These are phyloP conservation scores for Sordariomycetes sp. DNA, from an alignment of 2,329 filamentous ascomycete species.

Conservation along the genomic window DNA sequence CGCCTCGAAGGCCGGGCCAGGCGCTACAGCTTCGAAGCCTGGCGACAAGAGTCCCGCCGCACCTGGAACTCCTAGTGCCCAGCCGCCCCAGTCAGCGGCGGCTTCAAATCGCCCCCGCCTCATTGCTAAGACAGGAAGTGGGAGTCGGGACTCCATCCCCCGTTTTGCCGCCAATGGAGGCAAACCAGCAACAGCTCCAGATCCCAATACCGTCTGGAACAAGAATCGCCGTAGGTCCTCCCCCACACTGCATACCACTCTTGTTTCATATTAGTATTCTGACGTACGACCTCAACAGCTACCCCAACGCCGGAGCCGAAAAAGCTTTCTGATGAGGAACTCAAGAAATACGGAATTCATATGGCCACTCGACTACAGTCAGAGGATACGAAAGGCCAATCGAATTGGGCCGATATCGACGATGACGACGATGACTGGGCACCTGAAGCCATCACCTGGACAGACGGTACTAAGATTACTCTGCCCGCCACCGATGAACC, in stretches of 20 bases:
- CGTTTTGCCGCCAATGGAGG: conserved; percentile 42
- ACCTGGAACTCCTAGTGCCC: conserved; percentile 24
- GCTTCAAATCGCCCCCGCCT: conserved; percentile 57
- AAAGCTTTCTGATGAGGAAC: conserved; percentile 77
- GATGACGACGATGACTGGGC: conserved; percentile 84
- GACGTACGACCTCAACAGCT: conserved; percentile 27
- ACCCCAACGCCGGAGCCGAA: conserved; percentile 60
- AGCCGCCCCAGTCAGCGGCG: conserved; percentile 26
- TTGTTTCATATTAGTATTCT: conserved; percentile 10
- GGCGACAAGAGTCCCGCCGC: conserved; percentile 37
- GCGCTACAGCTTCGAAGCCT: conserved; percentile 33
- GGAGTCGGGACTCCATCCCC: conserved; percentile 37
- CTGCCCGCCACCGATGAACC: conserved; percentile 52
- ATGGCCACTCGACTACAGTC: conserved; percentile 68
- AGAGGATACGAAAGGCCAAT: conserved; percentile 63
- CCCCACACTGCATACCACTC: conserved; percentile 7
- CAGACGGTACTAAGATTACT: conserved; percentile 75
- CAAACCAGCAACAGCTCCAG: conserved; percentile 44
- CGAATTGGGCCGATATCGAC: conserved; percentile 84
- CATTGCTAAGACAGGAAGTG: conserved; percentile 62
- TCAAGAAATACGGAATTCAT: conserved; percentile 80
- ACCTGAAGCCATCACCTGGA: conserved; percentile 78
- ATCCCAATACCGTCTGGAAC: conserved; percentile 74
- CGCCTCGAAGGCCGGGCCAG: conserved; percentile 51
- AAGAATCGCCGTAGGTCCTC: conserved; percentile 65